Percentiles rank a stretch among this genome's conserved stretches.
Conservation (phyloP, 257 asterid species). For the Capsicum rhomboideum region DNA sequence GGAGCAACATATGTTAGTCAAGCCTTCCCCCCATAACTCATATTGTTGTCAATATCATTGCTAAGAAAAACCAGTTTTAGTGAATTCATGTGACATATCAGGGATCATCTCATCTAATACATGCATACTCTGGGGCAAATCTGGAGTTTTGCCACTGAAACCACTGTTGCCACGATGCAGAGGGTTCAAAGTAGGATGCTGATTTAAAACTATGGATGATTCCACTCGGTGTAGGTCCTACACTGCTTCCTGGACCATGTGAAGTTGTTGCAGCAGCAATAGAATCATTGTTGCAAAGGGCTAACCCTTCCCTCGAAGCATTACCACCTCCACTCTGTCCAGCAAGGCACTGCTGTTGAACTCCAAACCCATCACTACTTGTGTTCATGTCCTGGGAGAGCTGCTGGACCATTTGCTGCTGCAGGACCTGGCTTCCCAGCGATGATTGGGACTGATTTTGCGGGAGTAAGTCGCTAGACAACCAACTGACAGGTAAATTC, state of each 20-base stretch:
- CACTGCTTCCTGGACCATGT: conserved; percentile 21
- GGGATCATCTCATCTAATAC: conserved; percentile 47
- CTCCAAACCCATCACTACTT: conserved; percentile 24
- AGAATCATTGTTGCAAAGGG: conserved; percentile 27
- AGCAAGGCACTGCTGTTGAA: conserved; percentile 24
- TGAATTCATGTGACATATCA: conserved; percentile 58
- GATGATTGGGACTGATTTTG: conserved; percentile 39
- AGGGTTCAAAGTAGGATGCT: conserved; percentile 39
- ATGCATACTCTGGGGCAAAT: conserved; percentile 42
- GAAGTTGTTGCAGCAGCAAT: conserved; percentile 16
- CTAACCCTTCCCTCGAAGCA: conserved; percentile 28
- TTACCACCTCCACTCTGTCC: conserved; percentile 36
- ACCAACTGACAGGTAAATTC: conserved; percentile 24
- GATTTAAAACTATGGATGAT: conserved; percentile 48
- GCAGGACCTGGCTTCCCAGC: conserved; percentile 50
- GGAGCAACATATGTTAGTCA: conserved; percentile 27
- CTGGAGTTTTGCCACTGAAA: conserved; percentile 46
- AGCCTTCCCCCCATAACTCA: conserved; percentile 73
- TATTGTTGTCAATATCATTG: conserved; percentile 60
- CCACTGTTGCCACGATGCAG: conserved; percentile 30
- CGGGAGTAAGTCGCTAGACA: conserved; percentile 24
- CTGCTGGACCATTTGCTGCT: conserved; percentile 77
- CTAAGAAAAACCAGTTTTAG: conserved; percentile 62
- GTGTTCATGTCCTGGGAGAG: conserved; percentile 50
- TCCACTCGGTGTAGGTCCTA: conserved; percentile 39